Evolutionary conservation across 805 yeast species (phyloP).

Genomic region (Martiniozyma abietophila): DNA sequence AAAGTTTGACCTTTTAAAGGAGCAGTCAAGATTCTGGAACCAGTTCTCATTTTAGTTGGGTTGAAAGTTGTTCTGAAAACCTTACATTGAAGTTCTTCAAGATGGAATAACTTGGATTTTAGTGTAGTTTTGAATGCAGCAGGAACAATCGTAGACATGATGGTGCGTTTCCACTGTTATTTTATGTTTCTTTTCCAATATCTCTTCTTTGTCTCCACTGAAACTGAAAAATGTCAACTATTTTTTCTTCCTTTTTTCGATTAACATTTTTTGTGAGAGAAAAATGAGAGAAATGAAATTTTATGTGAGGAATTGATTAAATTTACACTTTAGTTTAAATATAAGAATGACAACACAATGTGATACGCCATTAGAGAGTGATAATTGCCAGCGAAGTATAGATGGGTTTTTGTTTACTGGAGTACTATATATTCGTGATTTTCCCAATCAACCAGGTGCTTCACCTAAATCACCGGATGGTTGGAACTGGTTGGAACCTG

Average conservation of each 20-base stretch:
- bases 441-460: constrained; percentile 33
- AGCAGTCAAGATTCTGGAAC: constrained; percentile 57
- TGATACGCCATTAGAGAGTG: too few relatives aligned
- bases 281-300: too few relatives aligned
- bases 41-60: constrained; percentile 59
- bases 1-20: constrained; percentile 68
- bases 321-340: too few relatives aligned
- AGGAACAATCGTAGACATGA: constrained; percentile 15
- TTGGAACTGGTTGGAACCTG: constrained; percentile 42
- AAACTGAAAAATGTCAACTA: too few relatives aligned
- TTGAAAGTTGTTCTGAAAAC: constrained; percentile 66
- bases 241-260: too few relatives aligned
- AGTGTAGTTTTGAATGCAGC: constrained; percentile 25
- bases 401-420: constrained; percentile 44
- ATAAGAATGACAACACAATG: too few relatives aligned
- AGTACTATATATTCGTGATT: constrained; percentile 31
- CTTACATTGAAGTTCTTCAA: constrained; percentile 51
- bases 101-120: constrained; percentile 40
- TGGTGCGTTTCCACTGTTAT: too few relatives aligned
- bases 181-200: too few relatives aligned
- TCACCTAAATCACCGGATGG: constrained; percentile 30
- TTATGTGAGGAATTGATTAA: too few relatives aligned
- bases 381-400: too few relatives aligned
- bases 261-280: too few relatives aligned
- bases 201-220: too few relatives aligned